Evolutionary conservation across 2,329 filamentous ascomycete genomes (phyloP), one percentile per base, ranked within the genome.

Genomic region (Aspergillus chevalieri): DNA sequence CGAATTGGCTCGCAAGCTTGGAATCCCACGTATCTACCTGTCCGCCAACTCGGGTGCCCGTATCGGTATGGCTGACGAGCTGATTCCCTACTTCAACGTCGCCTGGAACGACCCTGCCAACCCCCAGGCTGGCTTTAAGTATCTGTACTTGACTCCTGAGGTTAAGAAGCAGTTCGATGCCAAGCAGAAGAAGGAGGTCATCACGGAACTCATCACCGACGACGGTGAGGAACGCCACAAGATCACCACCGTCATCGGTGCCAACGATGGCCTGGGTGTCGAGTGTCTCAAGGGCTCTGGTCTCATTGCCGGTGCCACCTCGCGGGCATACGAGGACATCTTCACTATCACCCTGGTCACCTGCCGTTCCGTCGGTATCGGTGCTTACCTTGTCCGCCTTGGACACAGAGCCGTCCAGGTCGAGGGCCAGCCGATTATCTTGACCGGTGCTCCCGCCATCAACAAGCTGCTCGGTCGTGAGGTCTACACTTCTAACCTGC

Each of bases 41-140:
- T 98, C 93, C 69, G 93, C 93, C 69, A 98, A 98, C 81, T 98
- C 93, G 52, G 93, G 93, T 81, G 93, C 93, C 58, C 91, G 93
- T 66, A 89, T 98, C 62, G 93, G 93, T 65, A 86, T 98, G 72
- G 93, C 93, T 53, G 91, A 95, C 61, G 93, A 97, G 78, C 79
- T 98, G 56, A 95, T 98, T 71, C 91, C 92, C 21, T 86, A 95
- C 78, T 97, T 96, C 81, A 93, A 87, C 57, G 91, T 96, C 48
- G 93, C 92, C 2, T 98, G 92, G 91, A 97, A 95, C 69, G 86
- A 97, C 60, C 73, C 81, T 3, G 74, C 74, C 55, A 90, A 84
- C 69, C 93, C 89, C 41, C 87, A 95, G 67, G 78, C 83, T 59
- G 93, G 93, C 48, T 98, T 98, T 81, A 93, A 94, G 67, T 98